Evolutionary conservation across 331 rosid genomes (phyloP).

Genomic region (Cydonia oblonga): DNA sequence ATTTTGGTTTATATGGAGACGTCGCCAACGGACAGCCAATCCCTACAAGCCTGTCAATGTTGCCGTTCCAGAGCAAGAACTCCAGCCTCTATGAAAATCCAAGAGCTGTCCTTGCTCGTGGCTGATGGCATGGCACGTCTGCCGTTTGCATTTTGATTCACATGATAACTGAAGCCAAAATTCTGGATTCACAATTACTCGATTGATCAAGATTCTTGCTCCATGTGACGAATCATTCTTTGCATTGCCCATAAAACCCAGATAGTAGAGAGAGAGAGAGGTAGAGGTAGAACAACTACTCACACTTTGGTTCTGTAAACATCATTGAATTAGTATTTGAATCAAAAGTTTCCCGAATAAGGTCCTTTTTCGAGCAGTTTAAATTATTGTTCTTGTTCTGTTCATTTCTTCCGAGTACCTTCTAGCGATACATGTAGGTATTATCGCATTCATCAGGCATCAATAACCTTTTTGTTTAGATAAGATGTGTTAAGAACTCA

Average conservation of each 20-base stretch:
- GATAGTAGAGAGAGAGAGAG: not conserved
- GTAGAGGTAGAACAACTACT: slow-evolving; percentile 16
- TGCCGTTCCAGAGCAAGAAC: slow-evolving; percentile 73
- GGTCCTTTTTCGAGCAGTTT: not conserved
- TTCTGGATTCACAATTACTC: not conserved
- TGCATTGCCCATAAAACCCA: slow-evolving; percentile 3
- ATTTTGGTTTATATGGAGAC: slow-evolving; percentile 55
- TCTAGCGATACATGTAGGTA: not conserved
- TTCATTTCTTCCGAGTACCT: not conserved
- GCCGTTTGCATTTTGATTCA: slow-evolving; percentile 14
- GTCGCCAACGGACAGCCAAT: slow-evolving; percentile 32
- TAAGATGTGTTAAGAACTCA: too few relatives aligned
- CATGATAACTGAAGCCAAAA: slow-evolving; percentile 12
- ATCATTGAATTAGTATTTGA: slow-evolving; percentile 12
- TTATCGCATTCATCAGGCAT: not conserved
- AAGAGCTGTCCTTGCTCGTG: slow-evolving; percentile 9
- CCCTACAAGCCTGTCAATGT: slow-evolving; percentile 61
- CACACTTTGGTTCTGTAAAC: slow-evolving; percentile 15
- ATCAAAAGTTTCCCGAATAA: slow-evolving; percentile 16
- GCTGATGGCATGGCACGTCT: slow-evolving; percentile 11
- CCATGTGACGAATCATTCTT: slow-evolving; percentile 15
- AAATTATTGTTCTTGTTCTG: not conserved
- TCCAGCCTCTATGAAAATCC: slow-evolving; percentile 62
- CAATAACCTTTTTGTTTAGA: too few relatives aligned
- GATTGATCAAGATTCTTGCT: slow-evolving; percentile 21